These are phyloP conservation scores for Coemansia sp. DNA, from an alignment of 192 early-diverging fungal species.

Conservation along the genomic window DNA sequence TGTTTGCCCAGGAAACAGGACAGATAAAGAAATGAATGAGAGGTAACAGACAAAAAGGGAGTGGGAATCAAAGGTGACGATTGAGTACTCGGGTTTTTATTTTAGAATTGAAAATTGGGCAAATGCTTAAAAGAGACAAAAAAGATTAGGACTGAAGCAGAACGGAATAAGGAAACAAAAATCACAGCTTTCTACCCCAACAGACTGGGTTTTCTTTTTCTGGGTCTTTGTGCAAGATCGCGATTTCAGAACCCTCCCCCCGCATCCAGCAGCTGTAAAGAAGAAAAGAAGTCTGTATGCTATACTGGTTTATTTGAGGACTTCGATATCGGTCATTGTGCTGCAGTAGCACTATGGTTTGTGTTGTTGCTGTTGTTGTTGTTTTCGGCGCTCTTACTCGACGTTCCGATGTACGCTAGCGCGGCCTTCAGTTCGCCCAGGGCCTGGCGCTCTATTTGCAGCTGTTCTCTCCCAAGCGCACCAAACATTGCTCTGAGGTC, in stretches of 20 bases:
- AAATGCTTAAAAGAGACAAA: background rate
- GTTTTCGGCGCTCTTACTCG: slow-evolving; percentile 7
- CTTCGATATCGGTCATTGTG: too few relatives aligned
- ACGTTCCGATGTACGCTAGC: slow-evolving; percentile 40
- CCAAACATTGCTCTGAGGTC: slow-evolving; percentile 46
- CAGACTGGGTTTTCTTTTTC: too few relatives aligned
- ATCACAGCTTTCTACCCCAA: too few relatives aligned
- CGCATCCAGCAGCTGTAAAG: too few relatives aligned
- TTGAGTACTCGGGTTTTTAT: background rate
- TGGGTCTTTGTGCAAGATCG: too few relatives aligned
- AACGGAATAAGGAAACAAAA: background rate
- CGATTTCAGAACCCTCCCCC: too few relatives aligned
- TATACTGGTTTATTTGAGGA: too few relatives aligned
- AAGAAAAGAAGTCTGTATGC: too few relatives aligned
- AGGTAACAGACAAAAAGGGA: background rate
- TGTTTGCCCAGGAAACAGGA: background rate
- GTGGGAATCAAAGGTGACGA: background rate
- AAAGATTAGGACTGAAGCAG: background rate
- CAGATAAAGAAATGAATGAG: background rate
- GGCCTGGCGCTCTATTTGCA: slow-evolving; percentile 45
- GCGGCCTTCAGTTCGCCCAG: slow-evolving; percentile 39
- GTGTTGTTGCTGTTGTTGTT: background rate
- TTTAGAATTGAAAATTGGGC: background rate
- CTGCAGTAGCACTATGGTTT: background rate
- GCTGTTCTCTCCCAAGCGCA: slow-evolving; percentile 39